Percentiles rank a stretch among this genome's conserved stretches.
phyloP scores from a whole-genome alignment of 805 yeast species.

The Wilhelminamyces savonicus region DNA sequence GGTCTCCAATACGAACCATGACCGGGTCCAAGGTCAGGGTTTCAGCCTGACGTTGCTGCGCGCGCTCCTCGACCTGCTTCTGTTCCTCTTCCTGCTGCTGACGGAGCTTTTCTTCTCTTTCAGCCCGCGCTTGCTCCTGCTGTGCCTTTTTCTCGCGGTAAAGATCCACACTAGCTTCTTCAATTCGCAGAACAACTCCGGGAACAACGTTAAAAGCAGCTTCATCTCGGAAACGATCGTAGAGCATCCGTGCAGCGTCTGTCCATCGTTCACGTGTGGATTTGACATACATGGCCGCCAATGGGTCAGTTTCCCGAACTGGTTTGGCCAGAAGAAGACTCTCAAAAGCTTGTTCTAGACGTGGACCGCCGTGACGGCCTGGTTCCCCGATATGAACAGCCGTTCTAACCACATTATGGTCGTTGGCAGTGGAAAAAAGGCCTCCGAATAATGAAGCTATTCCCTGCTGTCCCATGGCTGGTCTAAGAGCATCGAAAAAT shows the following conservation, averaged over 20 bases:
- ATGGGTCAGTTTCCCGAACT: conserved; percentile 4
- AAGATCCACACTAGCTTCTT: conserved; percentile 41
- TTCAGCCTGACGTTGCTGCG: conserved; percentile 7
- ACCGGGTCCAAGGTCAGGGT: conserved; percentile 39
- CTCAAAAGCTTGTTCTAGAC: conserved; percentile 21
- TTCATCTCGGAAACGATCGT: conserved; percentile 30
- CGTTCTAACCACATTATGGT: not conserved
- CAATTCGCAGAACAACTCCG: conserved; percentile 41
- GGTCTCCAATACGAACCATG: conserved; percentile 66
- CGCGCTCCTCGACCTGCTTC: conserved; percentile 21
- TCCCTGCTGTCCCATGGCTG: conserved; percentile 13
- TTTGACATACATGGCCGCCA: conserved; percentile 20
- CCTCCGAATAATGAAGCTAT: conserved; percentile 12
- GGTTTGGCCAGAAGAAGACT: conserved; percentile 9
- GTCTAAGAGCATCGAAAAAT: conserved; percentile 20
- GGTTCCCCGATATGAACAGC: conserved; percentile 1
- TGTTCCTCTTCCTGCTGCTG: conserved; percentile 26
- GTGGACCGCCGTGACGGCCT: conserved; percentile 6
- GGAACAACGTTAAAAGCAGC: conserved; percentile 16
- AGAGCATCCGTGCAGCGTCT: conserved; percentile 48
- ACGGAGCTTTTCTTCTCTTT: conserved; percentile 22
- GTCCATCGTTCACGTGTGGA: conserved; percentile 68
- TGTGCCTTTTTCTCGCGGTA: conserved; percentile 22
- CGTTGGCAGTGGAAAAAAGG: not conserved
- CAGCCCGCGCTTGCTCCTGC: conserved; percentile 15